Base-by-base conservation (phyloP, 768 basidiomycete species). In the Suillus weaverae region DNA sequence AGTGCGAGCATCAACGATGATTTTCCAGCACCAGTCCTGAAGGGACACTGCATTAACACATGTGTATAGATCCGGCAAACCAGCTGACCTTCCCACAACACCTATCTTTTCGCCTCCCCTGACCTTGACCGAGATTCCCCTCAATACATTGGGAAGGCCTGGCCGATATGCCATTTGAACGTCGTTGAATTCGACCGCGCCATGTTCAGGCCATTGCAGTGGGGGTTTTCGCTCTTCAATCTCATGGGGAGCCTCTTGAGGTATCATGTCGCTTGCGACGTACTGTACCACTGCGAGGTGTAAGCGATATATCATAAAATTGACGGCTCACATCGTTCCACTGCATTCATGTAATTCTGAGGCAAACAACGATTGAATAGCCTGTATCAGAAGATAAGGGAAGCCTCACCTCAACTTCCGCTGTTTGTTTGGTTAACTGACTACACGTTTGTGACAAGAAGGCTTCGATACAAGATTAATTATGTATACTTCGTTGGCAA, bases 31-130 rank as follows among this genome's bases (percentile, higher is more conserved):
- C 87, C 89, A 2, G 82, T 84, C 60, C 74, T 73, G 43, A 33
- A 18, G 20, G 41, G 26, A 46, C 8, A 26, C 22, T 9, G 32
- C 30, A 9, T 57, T 0, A 61, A 39, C 11, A 32, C 18, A 20
- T 2, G 9, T 32, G 5, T 20, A 16, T 18, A 18, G 18, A 9
- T 53, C 9, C 9, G 9, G 32, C 18, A 53, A 32, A 53, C 4
- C 16, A 18, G 36, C 73, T 14, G 48, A 80, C 71, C 86, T 72
- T 57, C 90, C 90, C 5, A 93, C 89, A 41, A 93, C 85, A 20
- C 91, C 91, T 62, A 93, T 86, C 78, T 91, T 91, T 76, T 94
- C 90, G 1, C 88, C 87, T 0, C 84, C 84, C 4, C 78, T 75
- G 51, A 93, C 83, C n/a, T 76, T 76, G 68, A 92, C 55, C 6